These are phyloP conservation scores for Agaricus sinodeliciosus DNA, from an alignment of 768 basidiomycete genomes.

Conservation along the genomic window DNA sequence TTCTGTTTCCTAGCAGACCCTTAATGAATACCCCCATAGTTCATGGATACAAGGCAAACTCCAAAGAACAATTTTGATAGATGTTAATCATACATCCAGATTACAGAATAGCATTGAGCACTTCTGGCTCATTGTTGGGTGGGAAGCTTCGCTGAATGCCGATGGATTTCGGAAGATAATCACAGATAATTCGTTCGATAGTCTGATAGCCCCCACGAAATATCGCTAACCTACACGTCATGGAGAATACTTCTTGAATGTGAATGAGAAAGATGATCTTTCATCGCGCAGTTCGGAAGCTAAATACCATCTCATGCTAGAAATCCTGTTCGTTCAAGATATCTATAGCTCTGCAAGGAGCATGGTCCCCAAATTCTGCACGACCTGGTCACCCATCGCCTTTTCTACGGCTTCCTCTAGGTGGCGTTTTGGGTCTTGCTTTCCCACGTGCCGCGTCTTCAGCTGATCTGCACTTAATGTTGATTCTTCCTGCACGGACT, in stretches of 20 bases:
- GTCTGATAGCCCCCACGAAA: neutral
- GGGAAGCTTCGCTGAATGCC: neutral
- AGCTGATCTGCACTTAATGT: slow-evolving; percentile 91
- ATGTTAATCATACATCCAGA: too few species aligned
- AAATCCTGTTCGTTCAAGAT: slow-evolving; percentile 2
- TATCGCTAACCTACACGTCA: neutral
- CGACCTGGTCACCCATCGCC: slow-evolving; percentile 96
- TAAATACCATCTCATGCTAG: slow-evolving; percentile 5
- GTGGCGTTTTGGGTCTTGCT: slow-evolving; percentile 97
- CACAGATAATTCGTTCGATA: neutral
- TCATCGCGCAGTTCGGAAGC: slow-evolving; percentile 9
- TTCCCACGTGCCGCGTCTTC: slow-evolving; percentile 96
- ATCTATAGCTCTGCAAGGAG: slow-evolving; percentile 72
- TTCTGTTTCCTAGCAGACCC: too few species aligned
- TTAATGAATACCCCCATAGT: too few species aligned
- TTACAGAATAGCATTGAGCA: too few species aligned
- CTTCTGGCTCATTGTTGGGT: too few species aligned
- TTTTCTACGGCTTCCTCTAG: slow-evolving; percentile 96
- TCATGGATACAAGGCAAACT: too few species aligned
- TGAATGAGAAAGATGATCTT: slow-evolving; percentile 7
- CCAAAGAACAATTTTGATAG: too few species aligned
- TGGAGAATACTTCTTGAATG: neutral
- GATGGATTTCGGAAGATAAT: neutral
- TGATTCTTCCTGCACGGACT: slow-evolving; percentile 96
- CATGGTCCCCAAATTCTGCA: slow-evolving; percentile 93